These are phyloP conservation scores for Beta macrorhiza DNA, from an alignment of 179 eudicot genomes.

Conservation along the genomic window DNA sequence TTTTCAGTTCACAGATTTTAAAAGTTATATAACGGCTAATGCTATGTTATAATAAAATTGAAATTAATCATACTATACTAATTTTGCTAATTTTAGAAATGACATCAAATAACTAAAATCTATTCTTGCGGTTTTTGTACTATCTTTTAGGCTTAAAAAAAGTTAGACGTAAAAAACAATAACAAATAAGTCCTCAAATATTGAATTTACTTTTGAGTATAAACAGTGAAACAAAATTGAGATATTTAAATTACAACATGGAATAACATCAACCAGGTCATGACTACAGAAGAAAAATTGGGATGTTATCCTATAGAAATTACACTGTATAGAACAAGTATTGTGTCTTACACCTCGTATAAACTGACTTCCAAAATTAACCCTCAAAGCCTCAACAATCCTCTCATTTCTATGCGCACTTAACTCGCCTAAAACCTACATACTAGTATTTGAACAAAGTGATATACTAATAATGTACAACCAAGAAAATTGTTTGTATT, in stretches of 20 bases:
- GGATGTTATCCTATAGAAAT: neutral
- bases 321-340: neutral
- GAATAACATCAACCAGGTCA: neutral
- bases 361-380: slow-evolving; percentile 11
- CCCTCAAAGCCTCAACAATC: neutral
- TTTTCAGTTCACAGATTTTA: no score
- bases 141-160: no score
- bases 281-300: neutral
- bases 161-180: no score
- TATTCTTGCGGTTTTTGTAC: no score
- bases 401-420: slow-evolving; percentile 13
- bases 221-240: neutral
- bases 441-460: slow-evolving; percentile 6
- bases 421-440: slow-evolving; percentile 6
- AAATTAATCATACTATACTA: no score
- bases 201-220: neutral
- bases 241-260: neutral
- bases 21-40: no score
- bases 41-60: no score
- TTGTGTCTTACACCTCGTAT: neutral
- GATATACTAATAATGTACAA: slow-evolving; percentile 28
- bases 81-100: no score
- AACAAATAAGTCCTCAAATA: no score
- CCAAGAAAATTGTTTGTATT: neutral
- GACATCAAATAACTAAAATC: no score